Percentiles rank a stretch among this genome's conserved stretches.
Conservation (phyloP, 2,329 filamentous ascomycete genomes). For the Tolypocladium paradoxum region DNA sequence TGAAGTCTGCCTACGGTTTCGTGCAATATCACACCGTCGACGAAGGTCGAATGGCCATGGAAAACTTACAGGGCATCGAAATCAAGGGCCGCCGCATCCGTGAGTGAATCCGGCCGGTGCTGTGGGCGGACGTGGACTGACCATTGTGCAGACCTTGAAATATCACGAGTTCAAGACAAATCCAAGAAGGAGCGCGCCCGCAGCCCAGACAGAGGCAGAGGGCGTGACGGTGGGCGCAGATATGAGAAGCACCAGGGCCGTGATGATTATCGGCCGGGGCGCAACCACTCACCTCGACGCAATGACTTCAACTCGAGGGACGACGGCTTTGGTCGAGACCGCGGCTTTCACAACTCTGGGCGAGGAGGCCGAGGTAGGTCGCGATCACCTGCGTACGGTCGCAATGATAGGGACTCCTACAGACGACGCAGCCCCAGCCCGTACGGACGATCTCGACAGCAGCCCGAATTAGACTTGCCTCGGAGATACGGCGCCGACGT, state of each 20-base stretch:
- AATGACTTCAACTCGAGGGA: constrained; percentile 50
- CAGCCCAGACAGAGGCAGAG: constrained; percentile 50
- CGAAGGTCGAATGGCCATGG: constrained; percentile 65
- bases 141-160: constrained; percentile 56
- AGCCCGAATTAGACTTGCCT: constrained; percentile 58
- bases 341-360: constrained; percentile 28
- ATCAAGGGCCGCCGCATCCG: constrained; percentile 88
- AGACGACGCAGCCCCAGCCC: constrained; percentile 64
- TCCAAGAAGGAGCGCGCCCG: constrained; percentile 46
- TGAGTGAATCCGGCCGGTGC: constrained; percentile 36
- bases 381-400: constrained; percentile 47
- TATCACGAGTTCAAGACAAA: constrained; percentile 79
- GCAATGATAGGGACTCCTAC: constrained; percentile 40
- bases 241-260: constrained; percentile 37
- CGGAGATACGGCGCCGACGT: constrained; percentile 63
- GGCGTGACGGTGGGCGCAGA: constrained; percentile 31
- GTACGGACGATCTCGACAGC: constrained; percentile 33
- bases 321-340: constrained; percentile 43
- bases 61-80: constrained; percentile 67
- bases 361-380: constrained; percentile 50
- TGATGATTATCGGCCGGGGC: constrained; percentile 55
- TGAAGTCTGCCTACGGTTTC: constrained; percentile 95
- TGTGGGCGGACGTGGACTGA: constrained; percentile 20
- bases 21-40: constrained; percentile 77
- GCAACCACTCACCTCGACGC: constrained; percentile 47